Conservation (phyloP, 495 filamentous ascomycete genomes). For the Cercophora newfieldiana region DNA sequence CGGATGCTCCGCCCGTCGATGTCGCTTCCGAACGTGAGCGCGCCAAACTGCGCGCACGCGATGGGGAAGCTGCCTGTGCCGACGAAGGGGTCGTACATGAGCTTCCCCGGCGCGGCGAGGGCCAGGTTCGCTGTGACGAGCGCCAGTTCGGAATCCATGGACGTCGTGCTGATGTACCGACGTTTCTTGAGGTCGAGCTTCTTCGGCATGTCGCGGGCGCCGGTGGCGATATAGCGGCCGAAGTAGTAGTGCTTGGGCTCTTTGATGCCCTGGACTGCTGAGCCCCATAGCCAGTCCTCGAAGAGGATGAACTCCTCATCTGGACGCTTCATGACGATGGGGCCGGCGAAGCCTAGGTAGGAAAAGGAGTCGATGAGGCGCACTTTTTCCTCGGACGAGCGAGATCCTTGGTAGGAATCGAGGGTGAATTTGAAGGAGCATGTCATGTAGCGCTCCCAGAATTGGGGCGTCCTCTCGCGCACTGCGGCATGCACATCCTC, state of each 20-base stretch:
- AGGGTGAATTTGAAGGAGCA: slow-evolving; percentile 78
- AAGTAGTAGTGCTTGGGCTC: slow-evolving; percentile 66
- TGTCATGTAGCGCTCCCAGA: slow-evolving; percentile 63
- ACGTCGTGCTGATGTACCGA: slow-evolving; percentile 89
- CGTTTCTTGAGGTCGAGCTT: slow-evolving; percentile 91
- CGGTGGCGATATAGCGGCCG: slow-evolving; percentile 64
- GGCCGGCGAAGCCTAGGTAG: slow-evolving; percentile 75
- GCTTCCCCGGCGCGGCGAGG: slow-evolving; percentile 73
- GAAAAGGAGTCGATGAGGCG: slow-evolving; percentile 76
- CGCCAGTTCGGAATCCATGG: slow-evolving; percentile 92
- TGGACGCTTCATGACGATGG: slow-evolving; percentile 68
- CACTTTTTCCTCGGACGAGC: slow-evolving; percentile 56
- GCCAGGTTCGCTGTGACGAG: slow-evolving; percentile 92
- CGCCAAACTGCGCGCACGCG: slow-evolving; percentile 86
- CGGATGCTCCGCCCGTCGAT: slow-evolving; percentile 88
- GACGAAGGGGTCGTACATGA: slow-evolving; percentile 92
- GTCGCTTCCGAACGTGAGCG: slow-evolving; percentile 76
- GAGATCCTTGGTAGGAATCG: slow-evolving; percentile 73
- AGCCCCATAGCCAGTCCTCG: slow-evolving; percentile 69
- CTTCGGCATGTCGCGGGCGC: slow-evolving; percentile 63
- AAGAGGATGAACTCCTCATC: slow-evolving; percentile 75
- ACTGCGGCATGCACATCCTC: slow-evolving; percentile 67
- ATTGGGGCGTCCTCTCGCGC: slow-evolving; percentile 51
- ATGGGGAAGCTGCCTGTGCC: slow-evolving; percentile 91
- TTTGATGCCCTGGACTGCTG: slow-evolving; percentile 38